A percentile compares a stretch with the other conserved stretches of the same genome.
phyloP scores from a whole-genome alignment of 768 basidiomycete genomes.

The Naganishia randhawae region DNA sequence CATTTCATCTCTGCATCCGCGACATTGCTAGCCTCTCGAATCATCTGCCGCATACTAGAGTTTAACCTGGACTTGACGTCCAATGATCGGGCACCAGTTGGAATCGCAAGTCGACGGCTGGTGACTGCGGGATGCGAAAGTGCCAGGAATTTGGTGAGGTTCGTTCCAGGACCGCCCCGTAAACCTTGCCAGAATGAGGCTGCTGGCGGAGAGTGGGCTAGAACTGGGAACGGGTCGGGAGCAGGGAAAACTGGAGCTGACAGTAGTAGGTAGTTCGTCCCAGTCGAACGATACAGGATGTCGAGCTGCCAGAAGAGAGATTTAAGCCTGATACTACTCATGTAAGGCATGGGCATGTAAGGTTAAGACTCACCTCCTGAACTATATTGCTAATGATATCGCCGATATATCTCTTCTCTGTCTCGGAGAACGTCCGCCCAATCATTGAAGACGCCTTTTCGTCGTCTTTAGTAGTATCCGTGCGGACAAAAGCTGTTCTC shows the following conservation, averaged over 20 bases:
- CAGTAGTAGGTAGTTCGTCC: conserved; percentile 31
- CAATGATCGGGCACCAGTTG: conserved; percentile 24
- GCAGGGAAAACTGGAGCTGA: conserved; percentile 25
- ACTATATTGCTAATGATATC: conserved; percentile 9
- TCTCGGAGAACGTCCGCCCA: conserved; percentile 1
- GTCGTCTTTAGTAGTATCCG: background rate
- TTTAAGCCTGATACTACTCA: background rate
- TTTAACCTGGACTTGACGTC: conserved; percentile 33
- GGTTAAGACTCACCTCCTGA: conserved; percentile 16
- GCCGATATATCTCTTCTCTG: conserved; percentile 16
- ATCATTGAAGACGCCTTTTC: background rate
- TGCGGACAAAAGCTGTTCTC: background rate
- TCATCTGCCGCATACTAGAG: conserved; percentile 28
- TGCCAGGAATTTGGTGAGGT: conserved; percentile 30
- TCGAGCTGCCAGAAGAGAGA: conserved; percentile 4
- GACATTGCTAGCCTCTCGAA: conserved; percentile 25
- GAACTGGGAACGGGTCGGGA: conserved; percentile 25
- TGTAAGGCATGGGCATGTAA: background rate
- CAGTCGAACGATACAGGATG: conserved; percentile 8
- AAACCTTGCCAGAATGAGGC: conserved; percentile 28
- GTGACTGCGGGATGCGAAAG: conserved; percentile 29
- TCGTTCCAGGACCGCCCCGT: conserved; percentile 24
- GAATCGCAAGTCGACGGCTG: conserved; percentile 29
- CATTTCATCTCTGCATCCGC: conserved; percentile 35
- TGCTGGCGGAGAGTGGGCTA: conserved; percentile 24